A percentile compares a stretch with the other conserved stretches of the same genome.
These are phyloP conservation scores for Adansonia rubrostipa DNA, from an alignment of 441 rosid species.

Conservation along the genomic window DNA sequence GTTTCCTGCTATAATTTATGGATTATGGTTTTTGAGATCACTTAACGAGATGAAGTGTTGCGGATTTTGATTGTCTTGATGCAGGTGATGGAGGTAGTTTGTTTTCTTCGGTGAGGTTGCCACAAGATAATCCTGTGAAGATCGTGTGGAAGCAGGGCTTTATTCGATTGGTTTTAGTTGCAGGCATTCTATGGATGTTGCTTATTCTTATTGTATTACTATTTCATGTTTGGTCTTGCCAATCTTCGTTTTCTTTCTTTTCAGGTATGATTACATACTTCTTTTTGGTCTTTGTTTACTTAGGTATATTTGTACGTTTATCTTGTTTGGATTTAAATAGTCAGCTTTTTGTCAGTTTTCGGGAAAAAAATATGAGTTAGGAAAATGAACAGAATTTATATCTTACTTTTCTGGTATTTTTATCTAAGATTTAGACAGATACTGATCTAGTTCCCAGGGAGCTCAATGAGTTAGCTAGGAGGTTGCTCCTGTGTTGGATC, in stretches of 20 bases:
- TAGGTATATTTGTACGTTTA: background rate
- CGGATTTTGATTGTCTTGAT: constrained; percentile 26
- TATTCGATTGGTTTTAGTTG: constrained; percentile 75
- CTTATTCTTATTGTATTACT: constrained; percentile 70
- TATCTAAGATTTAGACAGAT: background rate
- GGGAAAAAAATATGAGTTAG: constrained; percentile 4
- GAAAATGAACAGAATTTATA: background rate
- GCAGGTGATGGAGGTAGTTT: constrained; percentile 59
- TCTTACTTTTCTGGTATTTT: constrained; percentile 8
- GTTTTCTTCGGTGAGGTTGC: constrained; percentile 52
- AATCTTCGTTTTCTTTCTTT: constrained; percentile 69
- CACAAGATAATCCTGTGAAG: constrained; percentile 55
- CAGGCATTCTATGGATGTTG: constrained; percentile 84
- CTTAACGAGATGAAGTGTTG: background rate
- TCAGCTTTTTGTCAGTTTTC: background rate
- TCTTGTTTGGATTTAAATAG: background rate
- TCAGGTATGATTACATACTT: constrained; percentile 57
- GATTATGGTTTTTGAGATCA: background rate
- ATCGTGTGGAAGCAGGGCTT: constrained; percentile 77
- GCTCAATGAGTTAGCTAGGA: background rate
- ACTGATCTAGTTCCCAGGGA: background rate
- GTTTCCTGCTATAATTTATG: background rate
- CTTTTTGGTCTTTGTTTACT: background rate
- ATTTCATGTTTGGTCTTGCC: constrained; percentile 92
- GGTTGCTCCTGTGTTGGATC: background rate